Evolutionary conservation across 2,329 filamentous ascomycete species (phyloP).

Genomic region (Eutypa lata): DNA sequence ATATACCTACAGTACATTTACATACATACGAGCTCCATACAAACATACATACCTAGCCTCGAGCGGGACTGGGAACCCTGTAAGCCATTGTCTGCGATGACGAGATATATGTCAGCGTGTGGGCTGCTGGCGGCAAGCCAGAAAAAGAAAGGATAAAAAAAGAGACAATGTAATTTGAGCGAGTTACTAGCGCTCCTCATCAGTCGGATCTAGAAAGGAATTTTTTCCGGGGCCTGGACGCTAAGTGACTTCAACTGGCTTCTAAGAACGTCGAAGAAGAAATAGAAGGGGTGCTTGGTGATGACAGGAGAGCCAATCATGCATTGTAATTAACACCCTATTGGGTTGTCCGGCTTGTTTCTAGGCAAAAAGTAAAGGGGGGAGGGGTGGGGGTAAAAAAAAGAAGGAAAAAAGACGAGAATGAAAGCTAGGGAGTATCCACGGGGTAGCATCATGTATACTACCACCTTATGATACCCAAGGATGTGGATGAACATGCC

Average conservation of each 20-base stretch:
- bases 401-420: neutral
- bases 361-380: neutral
- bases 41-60: too few species aligned
- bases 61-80: neutral
- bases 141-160: neutral
- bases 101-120: neutral
- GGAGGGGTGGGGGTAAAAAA: neutral
- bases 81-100: neutral
- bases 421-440: neutral
- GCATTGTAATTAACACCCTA: neutral
- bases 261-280: conserved; percentile 1
- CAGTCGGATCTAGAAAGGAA: neutral
- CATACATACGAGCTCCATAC: too few species aligned
- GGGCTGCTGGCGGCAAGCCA: neutral
- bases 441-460: neutral
- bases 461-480: neutral
- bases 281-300: neutral
- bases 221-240: neutral
- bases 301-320: neutral
- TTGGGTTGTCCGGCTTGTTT: neutral
- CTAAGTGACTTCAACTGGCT: neutral
- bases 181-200: too few species aligned
- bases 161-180: too few species aligned
- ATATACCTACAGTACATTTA: neutral
- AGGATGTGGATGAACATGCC: neutral